Evolutionary conservation across 78 protist genomes (phyloP).

Genomic region (Dictyostelium capitatum): DNA sequence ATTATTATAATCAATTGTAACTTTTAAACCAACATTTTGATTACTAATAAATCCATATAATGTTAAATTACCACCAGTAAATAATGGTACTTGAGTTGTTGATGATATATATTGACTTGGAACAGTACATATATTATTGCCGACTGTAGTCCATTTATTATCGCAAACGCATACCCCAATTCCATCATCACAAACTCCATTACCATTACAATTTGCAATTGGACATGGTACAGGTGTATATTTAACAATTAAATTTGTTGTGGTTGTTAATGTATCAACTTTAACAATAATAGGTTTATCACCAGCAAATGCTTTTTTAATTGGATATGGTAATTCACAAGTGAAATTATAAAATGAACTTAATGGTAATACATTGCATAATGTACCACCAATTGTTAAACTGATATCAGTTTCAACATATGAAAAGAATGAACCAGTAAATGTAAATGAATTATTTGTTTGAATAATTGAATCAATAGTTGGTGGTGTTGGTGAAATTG

Average conservation of each 20-base stretch:
- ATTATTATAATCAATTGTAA: neutral
- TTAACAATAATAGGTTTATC: too few species aligned
- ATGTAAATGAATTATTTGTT: neutral
- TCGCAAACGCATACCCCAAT: neutral
- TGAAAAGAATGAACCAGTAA: neutral
- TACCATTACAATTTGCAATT: neutral
- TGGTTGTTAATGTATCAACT: too few species aligned
- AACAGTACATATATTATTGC: neutral
- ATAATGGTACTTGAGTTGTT: neutral
- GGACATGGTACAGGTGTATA: neutral
- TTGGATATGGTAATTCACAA: too few species aligned
- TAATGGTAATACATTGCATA: too few species aligned
- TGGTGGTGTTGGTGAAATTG: neutral
- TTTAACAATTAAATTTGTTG: too few species aligned
- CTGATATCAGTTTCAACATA: neutral
- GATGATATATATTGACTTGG: neutral
- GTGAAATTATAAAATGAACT: too few species aligned
- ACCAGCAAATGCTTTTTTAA: too few species aligned
- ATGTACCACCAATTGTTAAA: neutral
- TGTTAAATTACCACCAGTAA: neutral
- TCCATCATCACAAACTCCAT: neutral
- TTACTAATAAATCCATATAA: neutral
- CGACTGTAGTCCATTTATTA: neutral
- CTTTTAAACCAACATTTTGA: neutral
- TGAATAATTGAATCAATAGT: neutral